Conservation (phyloP, 208 protist genomes). For the Trypanosoma conorhini region DNA sequence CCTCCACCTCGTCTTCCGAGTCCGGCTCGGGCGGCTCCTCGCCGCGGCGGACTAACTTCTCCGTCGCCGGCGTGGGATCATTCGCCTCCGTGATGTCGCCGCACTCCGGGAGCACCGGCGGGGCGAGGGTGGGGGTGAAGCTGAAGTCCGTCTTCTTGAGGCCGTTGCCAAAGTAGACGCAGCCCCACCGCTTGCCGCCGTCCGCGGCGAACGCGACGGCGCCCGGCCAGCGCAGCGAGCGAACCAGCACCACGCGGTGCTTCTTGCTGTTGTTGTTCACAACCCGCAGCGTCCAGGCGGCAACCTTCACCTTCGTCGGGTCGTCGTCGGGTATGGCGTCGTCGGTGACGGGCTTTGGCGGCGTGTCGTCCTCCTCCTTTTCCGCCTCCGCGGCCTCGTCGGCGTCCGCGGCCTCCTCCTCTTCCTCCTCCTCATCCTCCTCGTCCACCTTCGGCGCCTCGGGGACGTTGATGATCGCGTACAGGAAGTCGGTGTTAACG, state of each 20-base stretch:
- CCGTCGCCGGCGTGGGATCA: slow-evolving; percentile 84
- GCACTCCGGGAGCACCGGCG: slow-evolving; percentile 79
- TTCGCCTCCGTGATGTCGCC: slow-evolving; percentile 79
- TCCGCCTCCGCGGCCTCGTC: slow-evolving; percentile 38
- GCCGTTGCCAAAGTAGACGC: slow-evolving; percentile 91
- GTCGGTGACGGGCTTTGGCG: slow-evolving; percentile 72
- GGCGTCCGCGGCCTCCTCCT: slow-evolving; percentile 35
- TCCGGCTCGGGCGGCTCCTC: slow-evolving; percentile 87
- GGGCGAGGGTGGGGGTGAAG: slow-evolving; percentile 82
- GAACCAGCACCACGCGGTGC: slow-evolving; percentile 81
- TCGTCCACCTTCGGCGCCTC: slow-evolving; percentile 82
- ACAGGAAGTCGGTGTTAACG: slow-evolving; percentile 75
- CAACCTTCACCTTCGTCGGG: slow-evolving; percentile 79
- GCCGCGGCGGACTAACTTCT: slow-evolving; percentile 92
- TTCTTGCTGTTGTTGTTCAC: slow-evolving; percentile 84
- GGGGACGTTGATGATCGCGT: slow-evolving; percentile 84
- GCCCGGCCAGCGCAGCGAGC: slow-evolving; percentile 90
- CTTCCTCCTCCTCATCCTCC: slow-evolving; percentile 73
- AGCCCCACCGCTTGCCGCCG: slow-evolving; percentile 76
- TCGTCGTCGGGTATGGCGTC: slow-evolving; percentile 89
- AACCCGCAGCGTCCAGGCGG: slow-evolving; percentile 77
- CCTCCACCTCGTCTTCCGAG: slow-evolving; percentile 79
- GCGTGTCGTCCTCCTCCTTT: slow-evolving; percentile 50
- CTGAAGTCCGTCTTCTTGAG: slow-evolving; percentile 86
- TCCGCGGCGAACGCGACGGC: slow-evolving; percentile 80